phyloP scores from a whole-genome alignment of 768 basidiomycete genomes.

The Hericium rajendrae region DNA sequence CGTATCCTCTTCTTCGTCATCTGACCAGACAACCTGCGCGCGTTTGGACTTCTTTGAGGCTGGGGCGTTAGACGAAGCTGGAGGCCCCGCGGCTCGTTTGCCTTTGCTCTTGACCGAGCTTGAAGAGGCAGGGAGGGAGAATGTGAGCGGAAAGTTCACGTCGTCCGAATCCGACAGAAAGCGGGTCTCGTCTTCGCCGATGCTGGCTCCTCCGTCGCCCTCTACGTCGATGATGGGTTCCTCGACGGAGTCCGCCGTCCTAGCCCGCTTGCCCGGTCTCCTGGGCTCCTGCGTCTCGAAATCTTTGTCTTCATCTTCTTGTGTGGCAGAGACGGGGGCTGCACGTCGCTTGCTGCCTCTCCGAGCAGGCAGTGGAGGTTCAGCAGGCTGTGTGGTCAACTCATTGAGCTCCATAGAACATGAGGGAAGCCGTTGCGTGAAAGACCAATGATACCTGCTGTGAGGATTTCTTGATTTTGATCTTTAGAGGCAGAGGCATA shows the following conservation, averaged over 20 bases:
- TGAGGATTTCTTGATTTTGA: conserved; percentile 7
- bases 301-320: neutral
- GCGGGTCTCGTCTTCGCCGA: neutral
- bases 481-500: conserved; percentile 9
- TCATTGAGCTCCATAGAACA: too few species aligned
- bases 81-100: neutral
- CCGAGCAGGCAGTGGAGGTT: conserved; percentile 7
- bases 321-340: conserved; percentile 4
- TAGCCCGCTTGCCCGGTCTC: neutral
- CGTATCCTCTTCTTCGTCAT: neutral
- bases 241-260: neutral
- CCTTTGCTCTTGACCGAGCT: neutral
- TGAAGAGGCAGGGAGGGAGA: neutral
- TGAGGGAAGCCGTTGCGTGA: too few species aligned
- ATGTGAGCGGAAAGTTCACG: neutral
- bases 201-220: neutral
- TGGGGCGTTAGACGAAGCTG: neutral
- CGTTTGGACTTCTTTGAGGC: conserved; percentile 4
- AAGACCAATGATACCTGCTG: neutral
- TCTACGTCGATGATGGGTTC: neutral
- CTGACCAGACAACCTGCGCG: conserved; percentile 4
- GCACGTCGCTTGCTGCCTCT: conserved; percentile 11
- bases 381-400: conserved; percentile 1
- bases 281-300: neutral
- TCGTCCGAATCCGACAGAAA: neutral